Evolutionary conservation across 2,329 filamentous ascomycete genomes (phyloP).

Genomic region (Calonectria ilicicola): DNA sequence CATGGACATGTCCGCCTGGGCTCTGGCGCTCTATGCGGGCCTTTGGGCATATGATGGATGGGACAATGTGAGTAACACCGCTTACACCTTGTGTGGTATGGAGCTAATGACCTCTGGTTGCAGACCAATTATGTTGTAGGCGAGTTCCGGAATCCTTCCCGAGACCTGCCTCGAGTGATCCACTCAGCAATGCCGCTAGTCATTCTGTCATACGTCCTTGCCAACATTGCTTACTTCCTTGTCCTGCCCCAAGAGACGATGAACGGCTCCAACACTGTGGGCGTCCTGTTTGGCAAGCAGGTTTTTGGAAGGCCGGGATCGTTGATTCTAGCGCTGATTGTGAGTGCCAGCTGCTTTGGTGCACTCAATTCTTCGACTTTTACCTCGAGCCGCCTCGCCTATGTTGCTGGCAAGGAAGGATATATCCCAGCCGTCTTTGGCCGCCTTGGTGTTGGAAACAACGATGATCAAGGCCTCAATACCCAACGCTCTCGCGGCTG

Average conservation of each 20-base stretch:
- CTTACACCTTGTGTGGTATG: neutral
- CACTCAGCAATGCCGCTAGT: slow-evolving; percentile 97
- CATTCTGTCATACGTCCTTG: slow-evolving; percentile 89
- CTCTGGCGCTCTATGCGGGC: slow-evolving; percentile 93
- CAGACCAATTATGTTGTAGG: slow-evolving; percentile 98
- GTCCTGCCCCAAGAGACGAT: slow-evolving; percentile 86
- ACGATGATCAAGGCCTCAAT: slow-evolving; percentile 54
- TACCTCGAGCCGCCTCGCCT: slow-evolving; percentile 90
- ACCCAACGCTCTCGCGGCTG: slow-evolving; percentile 65
- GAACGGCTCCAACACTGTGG: slow-evolving; percentile 93
- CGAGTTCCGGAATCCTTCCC: slow-evolving; percentile 91
- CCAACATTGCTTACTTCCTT: slow-evolving; percentile 94
- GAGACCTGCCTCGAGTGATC: slow-evolving; percentile 93
- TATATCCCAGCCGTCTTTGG: slow-evolving; percentile 90
- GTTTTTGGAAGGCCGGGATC: slow-evolving; percentile 90
- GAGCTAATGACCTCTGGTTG: slow-evolving; percentile 35
- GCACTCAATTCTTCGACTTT: slow-evolving; percentile 95
- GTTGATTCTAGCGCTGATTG: slow-evolving; percentile 87
- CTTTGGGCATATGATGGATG: slow-evolving; percentile 99
- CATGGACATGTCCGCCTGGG: slow-evolving; percentile 85
- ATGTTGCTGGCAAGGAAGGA: slow-evolving; percentile 94
- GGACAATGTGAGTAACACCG: slow-evolving; percentile 82
- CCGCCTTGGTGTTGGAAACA: slow-evolving; percentile 76
- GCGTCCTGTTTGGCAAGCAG: slow-evolving; percentile 89
- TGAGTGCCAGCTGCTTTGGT: slow-evolving; percentile 92